Evolutionary conservation across 192 early-diverging fungal species (phyloP).

Genomic region (Rhizoclosmatium sp.): DNA sequence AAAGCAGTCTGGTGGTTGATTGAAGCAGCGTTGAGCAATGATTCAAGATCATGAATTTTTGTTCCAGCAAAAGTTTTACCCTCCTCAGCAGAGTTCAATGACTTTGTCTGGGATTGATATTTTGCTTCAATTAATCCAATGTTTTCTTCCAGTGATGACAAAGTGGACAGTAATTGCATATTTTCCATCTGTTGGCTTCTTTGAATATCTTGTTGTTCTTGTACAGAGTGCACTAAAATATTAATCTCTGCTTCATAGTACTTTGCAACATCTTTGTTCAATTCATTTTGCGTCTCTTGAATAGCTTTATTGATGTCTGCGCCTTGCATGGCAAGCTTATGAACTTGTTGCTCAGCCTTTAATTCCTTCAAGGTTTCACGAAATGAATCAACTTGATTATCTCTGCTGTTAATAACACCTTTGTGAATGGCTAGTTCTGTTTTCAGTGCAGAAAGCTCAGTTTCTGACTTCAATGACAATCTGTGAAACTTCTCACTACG

Average conservation of each 20-base stretch:
- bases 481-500: background rate
- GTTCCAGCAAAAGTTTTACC: background rate
- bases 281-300: background rate
- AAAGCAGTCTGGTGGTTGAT: background rate
- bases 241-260: conserved; percentile 25
- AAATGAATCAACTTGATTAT: conserved; percentile 22
- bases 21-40: too few relatives aligned
- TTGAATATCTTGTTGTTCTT: background rate
- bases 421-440: conserved; percentile 23
- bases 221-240: background rate
- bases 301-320: background rate
- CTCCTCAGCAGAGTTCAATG: background rate
- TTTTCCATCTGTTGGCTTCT: conserved; percentile 10
- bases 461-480: conserved; percentile 4
- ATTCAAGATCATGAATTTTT: background rate
- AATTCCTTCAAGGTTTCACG: conserved; percentile 10
- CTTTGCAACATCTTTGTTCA: background rate
- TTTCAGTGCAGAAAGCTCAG: conserved; percentile 24
- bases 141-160: conserved; percentile 13
- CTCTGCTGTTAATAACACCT: conserved; percentile 12
- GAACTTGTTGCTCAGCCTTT: background rate
- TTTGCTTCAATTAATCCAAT: conserved; percentile 4
- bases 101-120: conserved; percentile 3
- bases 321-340: background rate
- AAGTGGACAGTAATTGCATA: conserved; percentile 4